Percentiles rank a stretch among this genome's conserved stretches.
phyloP scores from a whole-genome alignment of 75 land plant species.

The Cunninghamia lanceolata region DNA sequence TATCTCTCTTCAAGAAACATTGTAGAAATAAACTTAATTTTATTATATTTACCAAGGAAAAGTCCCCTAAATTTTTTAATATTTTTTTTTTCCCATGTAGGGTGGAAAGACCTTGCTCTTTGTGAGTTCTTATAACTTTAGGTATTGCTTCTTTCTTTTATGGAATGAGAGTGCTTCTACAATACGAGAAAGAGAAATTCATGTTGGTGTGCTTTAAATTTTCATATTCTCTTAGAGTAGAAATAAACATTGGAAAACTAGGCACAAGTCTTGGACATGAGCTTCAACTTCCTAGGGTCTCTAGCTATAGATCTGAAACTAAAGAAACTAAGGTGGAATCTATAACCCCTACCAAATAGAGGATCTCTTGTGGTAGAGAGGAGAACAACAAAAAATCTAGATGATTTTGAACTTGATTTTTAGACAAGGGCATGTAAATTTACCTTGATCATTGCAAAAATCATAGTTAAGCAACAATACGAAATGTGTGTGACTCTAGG shows the following conservation, averaged over 20 bases:
- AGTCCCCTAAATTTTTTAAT: background rate
- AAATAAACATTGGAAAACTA: slow-evolving; percentile 24
- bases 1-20: background rate
- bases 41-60: background rate
- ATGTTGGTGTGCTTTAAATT: background rate
- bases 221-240: background rate
- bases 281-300: slow-evolving; percentile 73
- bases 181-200: background rate
- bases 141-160: too few relatives aligned
- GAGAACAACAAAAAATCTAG: background rate
- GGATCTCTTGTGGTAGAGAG: background rate
- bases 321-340: background rate
- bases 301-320: slow-evolving; percentile 82
- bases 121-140: background rate
- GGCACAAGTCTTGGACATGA: slow-evolving; percentile 19
- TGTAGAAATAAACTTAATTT: background rate
- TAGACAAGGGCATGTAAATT: slow-evolving; percentile 3
- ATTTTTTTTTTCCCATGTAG: background rate
- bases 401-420: background rate
- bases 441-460: slow-evolving; percentile 59
- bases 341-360: background rate
- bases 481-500: slow-evolving; percentile 75
- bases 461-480: slow-evolving; percentile 61
- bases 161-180: background rate
- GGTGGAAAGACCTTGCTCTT: background rate